These are phyloP conservation scores for Vinca major DNA, from an alignment of 305 asterid species.

Conservation along the genomic window DNA sequence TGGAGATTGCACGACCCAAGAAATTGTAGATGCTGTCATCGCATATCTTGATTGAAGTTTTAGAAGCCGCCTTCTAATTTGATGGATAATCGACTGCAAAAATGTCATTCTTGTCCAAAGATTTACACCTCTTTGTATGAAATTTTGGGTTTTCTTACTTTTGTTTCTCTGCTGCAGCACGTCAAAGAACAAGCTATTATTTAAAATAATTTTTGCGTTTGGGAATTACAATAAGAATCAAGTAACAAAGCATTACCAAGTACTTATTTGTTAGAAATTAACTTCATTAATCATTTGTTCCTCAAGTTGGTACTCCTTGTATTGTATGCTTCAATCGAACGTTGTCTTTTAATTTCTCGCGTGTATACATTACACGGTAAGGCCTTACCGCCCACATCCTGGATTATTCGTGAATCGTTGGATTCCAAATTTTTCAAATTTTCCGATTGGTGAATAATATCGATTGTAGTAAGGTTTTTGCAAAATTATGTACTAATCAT, in stretches of 20 bases:
- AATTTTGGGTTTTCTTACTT: conserved; percentile 22
- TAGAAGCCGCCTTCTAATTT: conserved; percentile 1
- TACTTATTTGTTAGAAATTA: neutral
- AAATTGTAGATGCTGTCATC: conserved; percentile 84
- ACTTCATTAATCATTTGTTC: neutral
- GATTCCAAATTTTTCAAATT: too few relatives aligned
- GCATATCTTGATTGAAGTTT: conserved; percentile 48
- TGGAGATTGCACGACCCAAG: conserved; percentile 66
- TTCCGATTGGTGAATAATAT: too few relatives aligned
- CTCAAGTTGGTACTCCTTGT: neutral
- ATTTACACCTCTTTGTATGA: conserved; percentile 22
- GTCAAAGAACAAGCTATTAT: conserved; percentile 16
- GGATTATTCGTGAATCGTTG: too few relatives aligned
- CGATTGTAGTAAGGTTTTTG: too few relatives aligned
- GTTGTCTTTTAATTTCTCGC: neutral
- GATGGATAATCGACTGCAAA: conserved; percentile 3
- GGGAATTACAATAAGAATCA: conserved; percentile 11
- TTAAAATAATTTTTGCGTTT: conserved; percentile 21
- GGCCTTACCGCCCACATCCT: too few relatives aligned
- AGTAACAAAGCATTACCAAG: neutral
- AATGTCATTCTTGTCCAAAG: conserved; percentile 11
- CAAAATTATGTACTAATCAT: too few relatives aligned
- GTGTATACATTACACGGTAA: too few relatives aligned
- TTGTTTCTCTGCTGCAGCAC: conserved; percentile 28
- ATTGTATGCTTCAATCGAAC: neutral